Conservation (phyloP, 164 flowering plant species). For the Cinnamomum micranthum region DNA sequence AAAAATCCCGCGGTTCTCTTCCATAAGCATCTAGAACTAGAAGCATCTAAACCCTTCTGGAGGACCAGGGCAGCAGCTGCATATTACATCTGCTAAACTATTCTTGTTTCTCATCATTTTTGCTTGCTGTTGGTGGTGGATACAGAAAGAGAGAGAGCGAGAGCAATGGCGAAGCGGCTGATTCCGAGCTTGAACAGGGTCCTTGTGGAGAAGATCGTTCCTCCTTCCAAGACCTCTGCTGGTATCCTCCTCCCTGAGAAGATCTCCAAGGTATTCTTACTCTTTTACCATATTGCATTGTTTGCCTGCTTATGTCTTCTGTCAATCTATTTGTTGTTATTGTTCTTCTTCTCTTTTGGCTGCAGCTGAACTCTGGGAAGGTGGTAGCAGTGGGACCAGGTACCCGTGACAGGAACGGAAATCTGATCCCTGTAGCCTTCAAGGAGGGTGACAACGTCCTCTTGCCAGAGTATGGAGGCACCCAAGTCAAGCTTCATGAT, state of each 20-base stretch:
- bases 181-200: slow-evolving; percentile 62
- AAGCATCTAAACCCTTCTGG: not conserved
- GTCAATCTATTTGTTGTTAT: slow-evolving; percentile 3
- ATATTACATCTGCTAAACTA: not conserved
- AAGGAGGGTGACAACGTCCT: slow-evolving; percentile 24
- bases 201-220: slow-evolving; percentile 56
- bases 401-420: slow-evolving; percentile 13
- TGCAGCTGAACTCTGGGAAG: slow-evolving; percentile 21
- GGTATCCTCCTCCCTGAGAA: slow-evolving; percentile 73
- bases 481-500: slow-evolving; percentile 19
- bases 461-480: slow-evolving; percentile 23
- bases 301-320: not conserved
- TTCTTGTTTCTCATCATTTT: too few species aligned
- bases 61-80: not conserved
- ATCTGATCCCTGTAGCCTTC: slow-evolving; percentile 12
- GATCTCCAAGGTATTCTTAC: slow-evolving; percentile 37
- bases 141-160: not conserved
- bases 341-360: not conserved
- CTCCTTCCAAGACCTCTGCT: slow-evolving; percentile 56
- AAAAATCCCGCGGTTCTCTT: not conserved
- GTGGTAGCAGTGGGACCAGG: slow-evolving; percentile 28
- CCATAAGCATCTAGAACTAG: slow-evolving; percentile 13
- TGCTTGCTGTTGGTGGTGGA: not conserved
- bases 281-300: not conserved
- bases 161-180: slow-evolving; percentile 58